phyloP scores from a whole-genome alignment of 495 filamentous ascomycete species.

The Aspergillus taichungensis region DNA sequence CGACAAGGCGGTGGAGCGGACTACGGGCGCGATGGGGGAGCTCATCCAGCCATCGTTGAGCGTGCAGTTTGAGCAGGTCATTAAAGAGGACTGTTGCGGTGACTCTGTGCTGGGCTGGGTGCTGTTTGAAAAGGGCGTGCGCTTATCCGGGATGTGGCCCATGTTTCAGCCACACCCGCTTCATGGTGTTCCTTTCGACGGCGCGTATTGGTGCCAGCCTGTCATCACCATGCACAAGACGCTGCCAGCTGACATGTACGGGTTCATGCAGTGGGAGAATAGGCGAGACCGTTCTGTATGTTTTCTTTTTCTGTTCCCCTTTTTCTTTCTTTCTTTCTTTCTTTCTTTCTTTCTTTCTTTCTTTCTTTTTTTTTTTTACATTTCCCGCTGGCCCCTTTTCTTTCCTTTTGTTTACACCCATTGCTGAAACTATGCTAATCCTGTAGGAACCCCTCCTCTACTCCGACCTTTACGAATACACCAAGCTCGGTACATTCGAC shows the following conservation, averaged over 20 bases:
- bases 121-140: conserved; percentile 33
- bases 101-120: conserved; percentile 45
- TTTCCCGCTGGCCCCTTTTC: too few relatives aligned
- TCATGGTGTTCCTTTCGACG: conserved; percentile 30
- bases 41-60: conserved; percentile 14
- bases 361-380: too few relatives aligned
- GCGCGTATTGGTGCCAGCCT: conserved; percentile 42
- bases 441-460: conserved; percentile 19
- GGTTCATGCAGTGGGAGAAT: conserved; percentile 18
- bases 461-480: conserved; percentile 21
- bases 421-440: neutral
- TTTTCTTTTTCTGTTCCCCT: neutral
- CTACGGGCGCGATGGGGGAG: conserved; percentile 9
- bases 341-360: too few relatives aligned
- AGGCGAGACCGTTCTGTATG: conserved; percentile 16
- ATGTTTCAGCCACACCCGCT: conserved; percentile 41
- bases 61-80: conserved; percentile 28
- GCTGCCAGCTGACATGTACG: conserved; percentile 15
- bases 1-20: conserved; percentile 19
- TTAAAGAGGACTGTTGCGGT: conserved; percentile 40
- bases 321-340: too few relatives aligned
- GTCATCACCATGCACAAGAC: conserved; percentile 46
- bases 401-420: neutral
- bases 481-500: conserved; percentile 8
- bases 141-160: conserved; percentile 41